Base-by-base conservation (phyloP, 306 rosid species). In the Lathyrus sativus region DNA sequence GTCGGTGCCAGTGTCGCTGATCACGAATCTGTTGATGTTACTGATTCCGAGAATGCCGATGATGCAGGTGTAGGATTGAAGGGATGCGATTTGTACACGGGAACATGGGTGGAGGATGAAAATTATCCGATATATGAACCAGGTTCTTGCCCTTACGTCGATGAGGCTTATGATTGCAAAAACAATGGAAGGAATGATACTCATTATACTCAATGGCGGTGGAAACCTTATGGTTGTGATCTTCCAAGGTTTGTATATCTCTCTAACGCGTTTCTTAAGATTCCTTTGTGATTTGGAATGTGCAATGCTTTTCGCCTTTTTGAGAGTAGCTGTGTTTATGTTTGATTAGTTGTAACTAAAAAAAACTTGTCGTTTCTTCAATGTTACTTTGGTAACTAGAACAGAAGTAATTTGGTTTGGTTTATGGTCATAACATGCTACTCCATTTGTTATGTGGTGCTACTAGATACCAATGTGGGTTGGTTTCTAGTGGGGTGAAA, bases 61-160 rank as follows among this genome's bases (percentile, higher is more conserved):
- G 71, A 74, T 72, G 70, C 29, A 14, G 18, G 49, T n/a, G 10
- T 10, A 68, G 64, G 46, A 10, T 9, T n/a, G 62, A 67, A 72
- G 44, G 63, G 83, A 14, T 95, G 99, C 45, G 95, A 95, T 81
- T 77, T 95, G 72, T 87, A 71, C 78, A 68, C 43, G 68, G 96
- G 97, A 42, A 82, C 83, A 22, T 95, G 96, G 99, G 91, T 95
- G 64, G 85, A 53, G 73, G 96, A 93, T 65, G 85, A 85, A 10
- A 63, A 59, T 13, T 82, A 90, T 75, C 97, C 99, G 1, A 74
- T 88, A 76, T 90, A 93, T 56, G 29, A 51, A 65, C 79, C 88
- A 12, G 87, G 96, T 77, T 85, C 96, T 46, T 95, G 99, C 51
- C 96, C 97, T n/a, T 91, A 82, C 60, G 95, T 95, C 2, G 99